Evolutionary conservation across 1,284 basidiomycete genomes (phyloP).

Genomic region (Cutaneotrichosporon dermatis): DNA sequence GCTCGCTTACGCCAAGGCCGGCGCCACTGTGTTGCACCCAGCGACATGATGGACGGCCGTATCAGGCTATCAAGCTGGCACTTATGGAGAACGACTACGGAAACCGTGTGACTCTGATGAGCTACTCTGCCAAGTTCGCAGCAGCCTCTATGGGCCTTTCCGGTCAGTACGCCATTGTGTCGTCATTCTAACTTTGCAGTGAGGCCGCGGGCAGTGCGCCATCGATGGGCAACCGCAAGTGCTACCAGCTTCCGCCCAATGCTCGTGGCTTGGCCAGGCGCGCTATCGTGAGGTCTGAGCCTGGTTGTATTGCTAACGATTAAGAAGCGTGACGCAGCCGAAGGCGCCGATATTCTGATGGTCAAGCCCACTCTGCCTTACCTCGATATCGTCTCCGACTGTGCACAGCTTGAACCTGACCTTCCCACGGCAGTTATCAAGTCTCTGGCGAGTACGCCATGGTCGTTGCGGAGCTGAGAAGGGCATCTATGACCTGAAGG

Average conservation of each 20-base stretch:
- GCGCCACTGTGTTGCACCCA: conserved; percentile 98
- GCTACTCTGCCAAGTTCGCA: conserved; percentile 98
- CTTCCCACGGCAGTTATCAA: conserved; percentile 93
- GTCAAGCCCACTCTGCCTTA: conserved; percentile 96
- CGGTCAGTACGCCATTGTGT: conserved; percentile 55
- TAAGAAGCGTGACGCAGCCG: conserved; percentile 79
- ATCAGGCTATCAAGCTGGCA: conserved; percentile 82
- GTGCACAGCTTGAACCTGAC: conserved; percentile 72
- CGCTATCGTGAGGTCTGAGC: conserved; percentile 66
- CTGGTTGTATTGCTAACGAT: neutral
- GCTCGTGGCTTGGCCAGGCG: conserved; percentile 87
- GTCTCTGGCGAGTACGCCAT: conserved; percentile 97
- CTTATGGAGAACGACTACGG: conserved; percentile 77
- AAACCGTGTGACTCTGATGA: conserved; percentile 89
- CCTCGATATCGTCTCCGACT: conserved; percentile 91
- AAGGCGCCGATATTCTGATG: conserved; percentile 99
- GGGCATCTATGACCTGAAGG: conserved; percentile 84
- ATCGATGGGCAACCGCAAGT: conserved; percentile 90
- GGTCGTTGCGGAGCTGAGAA: conserved; percentile 85
- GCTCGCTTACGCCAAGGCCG: conserved; percentile 84
- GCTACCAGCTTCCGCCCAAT: conserved; percentile 89
- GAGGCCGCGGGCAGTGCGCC: conserved; percentile 95
- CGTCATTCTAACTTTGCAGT: conserved; percentile 48
- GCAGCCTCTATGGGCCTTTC: conserved; percentile 95
- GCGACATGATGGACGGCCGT: conserved; percentile 99